phyloP scores from a whole-genome alignment of 805 yeast genomes.

The Candida ipomoeae region DNA sequence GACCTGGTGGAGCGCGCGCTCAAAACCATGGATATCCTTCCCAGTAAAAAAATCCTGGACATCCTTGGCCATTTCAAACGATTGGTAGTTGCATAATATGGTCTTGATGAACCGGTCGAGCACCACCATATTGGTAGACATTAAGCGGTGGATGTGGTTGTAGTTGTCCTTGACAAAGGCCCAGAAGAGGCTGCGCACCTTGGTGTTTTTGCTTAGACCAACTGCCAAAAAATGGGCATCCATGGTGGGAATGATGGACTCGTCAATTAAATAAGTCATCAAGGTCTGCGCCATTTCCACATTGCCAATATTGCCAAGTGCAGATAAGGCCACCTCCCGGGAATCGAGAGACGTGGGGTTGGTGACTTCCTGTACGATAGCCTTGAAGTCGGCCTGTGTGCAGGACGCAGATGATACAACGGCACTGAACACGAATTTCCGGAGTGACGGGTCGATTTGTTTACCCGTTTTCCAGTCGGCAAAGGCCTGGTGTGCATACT shows the following conservation, averaged over 20 bases:
- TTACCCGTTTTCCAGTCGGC: constrained; percentile 20
- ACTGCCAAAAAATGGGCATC: constrained; percentile 51
- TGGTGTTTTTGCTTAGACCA: constrained; percentile 44
- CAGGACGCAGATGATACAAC: constrained; percentile 36
- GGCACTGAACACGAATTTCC: constrained; percentile 40
- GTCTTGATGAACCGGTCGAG: constrained; percentile 44
- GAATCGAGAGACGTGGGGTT: constrained; percentile 54
- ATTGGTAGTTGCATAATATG: constrained; percentile 33
- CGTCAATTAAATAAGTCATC: constrained; percentile 38
- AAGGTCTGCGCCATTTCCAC: constrained; percentile 32
- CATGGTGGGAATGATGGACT: constrained; percentile 50
- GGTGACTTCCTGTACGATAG: constrained; percentile 43
- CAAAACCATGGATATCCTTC: constrained; percentile 52
- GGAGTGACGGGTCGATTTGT: constrained; percentile 42
- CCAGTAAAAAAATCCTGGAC: constrained; percentile 41
- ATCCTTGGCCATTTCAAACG: constrained; percentile 20
- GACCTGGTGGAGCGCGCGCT: constrained; percentile 49
- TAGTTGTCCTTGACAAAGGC: constrained; percentile 47
- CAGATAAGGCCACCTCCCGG: constrained; percentile 52
- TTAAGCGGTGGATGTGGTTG: constrained; percentile 37
- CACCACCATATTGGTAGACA: constrained; percentile 49
- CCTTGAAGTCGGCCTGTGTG: constrained; percentile 32
- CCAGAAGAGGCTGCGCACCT: constrained; percentile 46
- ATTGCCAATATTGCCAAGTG: constrained; percentile 47
- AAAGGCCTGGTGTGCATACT: constrained; percentile 30